Evolutionary conservation across 2,329 filamentous ascomycete species (phyloP), one percentile per base, ranked within the genome.

Genomic region (Teratosphaeria gauchensis): DNA sequence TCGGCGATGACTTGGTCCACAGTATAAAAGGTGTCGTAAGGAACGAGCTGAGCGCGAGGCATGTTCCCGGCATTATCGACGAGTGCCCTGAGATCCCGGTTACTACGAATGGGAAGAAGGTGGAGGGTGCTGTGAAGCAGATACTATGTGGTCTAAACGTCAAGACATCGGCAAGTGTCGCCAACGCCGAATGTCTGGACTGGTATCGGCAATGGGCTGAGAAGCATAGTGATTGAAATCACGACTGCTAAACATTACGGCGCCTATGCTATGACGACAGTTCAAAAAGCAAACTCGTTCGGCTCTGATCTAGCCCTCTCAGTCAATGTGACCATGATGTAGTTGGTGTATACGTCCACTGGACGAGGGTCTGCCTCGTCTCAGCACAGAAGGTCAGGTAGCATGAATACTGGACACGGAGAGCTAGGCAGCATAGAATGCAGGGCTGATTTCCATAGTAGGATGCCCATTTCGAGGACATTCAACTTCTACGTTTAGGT

Each of bases 71-170:
- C 0, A 77, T 96, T 0, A 80, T 97, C 19, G 89, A 92, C 64
- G 85, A 89, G 71, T 92, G 88, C 62, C 85, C 86, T 0, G 91
- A 92, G 42, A 94, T 99, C 19, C 94, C 92, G 0, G 86, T 92
- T 65, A 97, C 94, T 16, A 86, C 86, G 2, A 99, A 99, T 69
- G 92, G 92, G 56, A 99, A 99, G 79, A 99, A 97, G 85, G 90
- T 99, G 60, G 92, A 99, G 73, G 91, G 95, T 54, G 90, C 90
- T 0, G 92, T 97, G 5, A 97, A 97, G 78, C 92, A 96, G 75
- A 96, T 97, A 52, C 76, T 99, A 1, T 95, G 90, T 31, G 92
- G 92, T 0, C 77, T 92, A 74, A 84, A 89, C 56, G 85, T 96
- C 64, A 92, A 91, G 78, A 94, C 90, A 0, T 91, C 90, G 54